Evolutionary conservation across 805 yeast species (phyloP).

Genomic region (Metschnikowia dekortorum): DNA sequence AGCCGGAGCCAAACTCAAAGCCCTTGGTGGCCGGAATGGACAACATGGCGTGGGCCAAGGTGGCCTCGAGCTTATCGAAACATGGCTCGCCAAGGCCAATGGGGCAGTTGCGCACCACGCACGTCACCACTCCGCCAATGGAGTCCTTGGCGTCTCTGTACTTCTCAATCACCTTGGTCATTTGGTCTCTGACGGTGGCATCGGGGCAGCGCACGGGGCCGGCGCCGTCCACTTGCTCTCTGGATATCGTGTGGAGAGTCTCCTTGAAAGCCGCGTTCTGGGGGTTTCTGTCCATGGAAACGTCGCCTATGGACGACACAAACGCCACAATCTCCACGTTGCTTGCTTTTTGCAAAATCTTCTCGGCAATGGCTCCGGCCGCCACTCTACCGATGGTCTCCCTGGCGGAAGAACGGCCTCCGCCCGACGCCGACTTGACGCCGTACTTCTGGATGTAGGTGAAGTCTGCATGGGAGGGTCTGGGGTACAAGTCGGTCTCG

Average conservation of each 20-base stretch:
- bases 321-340: slow-evolving; percentile 94
- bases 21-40: slow-evolving; percentile 98
- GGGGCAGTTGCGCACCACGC: slow-evolving; percentile 92
- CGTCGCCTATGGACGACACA: slow-evolving; percentile 86
- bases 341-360: slow-evolving; percentile 69
- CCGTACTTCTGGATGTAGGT: slow-evolving; percentile 91
- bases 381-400: slow-evolving; percentile 99
- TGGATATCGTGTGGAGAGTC: slow-evolving; percentile 68
- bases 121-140: slow-evolving; percentile 96
- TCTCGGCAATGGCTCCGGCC: slow-evolving; percentile 98
- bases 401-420: slow-evolving; percentile 95
- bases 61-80: slow-evolving; percentile 93
- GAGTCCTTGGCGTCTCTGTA: slow-evolving; percentile 86
- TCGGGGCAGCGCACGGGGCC: slow-evolving; percentile 97
- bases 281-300: slow-evolving; percentile 72
- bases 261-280: slow-evolving; percentile 59
- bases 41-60: slow-evolving; percentile 95
- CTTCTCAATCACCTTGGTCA: slow-evolving; percentile 84
- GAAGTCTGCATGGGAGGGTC: slow-evolving; percentile 97
- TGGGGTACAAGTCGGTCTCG: slow-evolving; percentile 91
- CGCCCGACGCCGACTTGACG: slow-evolving; percentile 90
- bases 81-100: slow-evolving; percentile 97
- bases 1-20: slow-evolving; percentile 96
- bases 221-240: slow-evolving; percentile 80
- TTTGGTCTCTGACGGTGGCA: slow-evolving; percentile 58